These are phyloP conservation scores for Trichophyton schoenleinii DNA, from an alignment of 2,329 filamentous ascomycete genomes.

Conservation along the genomic window DNA sequence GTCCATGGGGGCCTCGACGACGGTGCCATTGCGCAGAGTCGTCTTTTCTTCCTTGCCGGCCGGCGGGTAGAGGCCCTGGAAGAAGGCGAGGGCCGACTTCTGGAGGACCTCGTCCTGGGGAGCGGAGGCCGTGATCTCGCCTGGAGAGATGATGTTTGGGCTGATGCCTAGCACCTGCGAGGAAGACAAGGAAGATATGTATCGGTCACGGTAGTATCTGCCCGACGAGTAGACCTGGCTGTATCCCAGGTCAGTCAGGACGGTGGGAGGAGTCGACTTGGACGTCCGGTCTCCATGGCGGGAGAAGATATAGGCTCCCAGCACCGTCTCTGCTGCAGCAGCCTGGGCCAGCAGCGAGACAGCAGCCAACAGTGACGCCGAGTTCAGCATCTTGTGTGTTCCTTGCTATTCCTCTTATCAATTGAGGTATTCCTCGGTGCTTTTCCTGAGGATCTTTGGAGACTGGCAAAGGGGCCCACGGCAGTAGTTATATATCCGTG, in stretches of 20 bases:
- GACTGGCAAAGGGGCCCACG: too few species aligned
- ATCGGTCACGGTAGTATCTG: conserved; percentile 61
- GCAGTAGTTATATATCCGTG: too few species aligned
- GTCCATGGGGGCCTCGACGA: conserved; percentile 53
- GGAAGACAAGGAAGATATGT: conserved; percentile 50
- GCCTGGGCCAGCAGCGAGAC: conserved; percentile 14
- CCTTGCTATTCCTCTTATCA: neutral
- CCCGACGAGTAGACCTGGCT: conserved; percentile 61
- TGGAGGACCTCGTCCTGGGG: conserved; percentile 67
- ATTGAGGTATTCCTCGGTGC: too few species aligned
- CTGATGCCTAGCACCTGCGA: conserved; percentile 55
- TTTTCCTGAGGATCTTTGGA: too few species aligned
- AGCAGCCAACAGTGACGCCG: conserved; percentile 3
- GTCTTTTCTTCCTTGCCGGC: conserved; percentile 45
- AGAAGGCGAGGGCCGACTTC: conserved; percentile 64
- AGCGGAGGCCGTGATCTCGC: conserved; percentile 59
- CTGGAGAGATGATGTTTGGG: conserved; percentile 50
- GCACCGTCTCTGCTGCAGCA: conserved; percentile 50
- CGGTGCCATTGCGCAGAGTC: conserved; percentile 58
- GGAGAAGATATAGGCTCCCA: conserved; percentile 77
- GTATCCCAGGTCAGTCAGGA: conserved; percentile 69
- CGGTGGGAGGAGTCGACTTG: conserved; percentile 58
- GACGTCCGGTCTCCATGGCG: conserved; percentile 81
- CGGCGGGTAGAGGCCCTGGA: conserved; percentile 80
- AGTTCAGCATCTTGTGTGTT: neutral